These are phyloP conservation scores for Balakata baccata DNA, from an alignment of 345 rosid species.

Conservation along the genomic window DNA sequence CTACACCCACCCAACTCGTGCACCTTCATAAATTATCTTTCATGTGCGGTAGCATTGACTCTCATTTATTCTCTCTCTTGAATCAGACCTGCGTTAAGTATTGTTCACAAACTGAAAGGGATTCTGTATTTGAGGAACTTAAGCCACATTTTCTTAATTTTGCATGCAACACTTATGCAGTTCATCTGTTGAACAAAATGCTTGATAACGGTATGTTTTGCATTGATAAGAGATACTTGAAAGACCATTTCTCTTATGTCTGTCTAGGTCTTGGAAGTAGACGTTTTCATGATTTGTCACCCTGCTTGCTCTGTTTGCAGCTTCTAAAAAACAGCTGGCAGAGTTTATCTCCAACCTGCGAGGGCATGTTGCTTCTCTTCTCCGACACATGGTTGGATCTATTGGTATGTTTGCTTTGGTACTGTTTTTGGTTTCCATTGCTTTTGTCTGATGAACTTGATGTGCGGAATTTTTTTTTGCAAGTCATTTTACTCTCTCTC, in stretches of 20 bases:
- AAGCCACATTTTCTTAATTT: constrained; percentile 72
- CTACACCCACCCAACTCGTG: background rate
- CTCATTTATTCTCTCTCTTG: constrained; percentile 16
- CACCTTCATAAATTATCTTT: too few relatives aligned
- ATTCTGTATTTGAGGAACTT: constrained; percentile 66
- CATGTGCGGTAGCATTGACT: background rate
- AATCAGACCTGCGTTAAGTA: constrained; percentile 73
- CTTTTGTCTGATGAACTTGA: background rate
- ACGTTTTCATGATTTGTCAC: background rate
- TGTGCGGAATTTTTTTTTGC: background rate
- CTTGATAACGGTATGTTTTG: constrained; percentile 62
- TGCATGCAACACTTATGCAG: constrained; percentile 59
- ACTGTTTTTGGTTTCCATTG: background rate
- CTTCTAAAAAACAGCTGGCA: constrained; percentile 70
- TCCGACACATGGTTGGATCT: constrained; percentile 91
- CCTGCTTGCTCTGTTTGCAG: constrained; percentile 37
- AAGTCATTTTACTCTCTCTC: background rate
- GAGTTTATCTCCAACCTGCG: constrained; percentile 66
- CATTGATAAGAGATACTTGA: constrained; percentile 8
- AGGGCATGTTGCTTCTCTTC: constrained; percentile 75
- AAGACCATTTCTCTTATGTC: background rate
- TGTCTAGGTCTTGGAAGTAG: background rate
- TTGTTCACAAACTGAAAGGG: constrained; percentile 74
- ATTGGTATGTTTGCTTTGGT: constrained; percentile 50
- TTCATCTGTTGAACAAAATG: constrained; percentile 79